Conservation (phyloP, 345 rosid genomes). For the Nephelium lappaceum region DNA sequence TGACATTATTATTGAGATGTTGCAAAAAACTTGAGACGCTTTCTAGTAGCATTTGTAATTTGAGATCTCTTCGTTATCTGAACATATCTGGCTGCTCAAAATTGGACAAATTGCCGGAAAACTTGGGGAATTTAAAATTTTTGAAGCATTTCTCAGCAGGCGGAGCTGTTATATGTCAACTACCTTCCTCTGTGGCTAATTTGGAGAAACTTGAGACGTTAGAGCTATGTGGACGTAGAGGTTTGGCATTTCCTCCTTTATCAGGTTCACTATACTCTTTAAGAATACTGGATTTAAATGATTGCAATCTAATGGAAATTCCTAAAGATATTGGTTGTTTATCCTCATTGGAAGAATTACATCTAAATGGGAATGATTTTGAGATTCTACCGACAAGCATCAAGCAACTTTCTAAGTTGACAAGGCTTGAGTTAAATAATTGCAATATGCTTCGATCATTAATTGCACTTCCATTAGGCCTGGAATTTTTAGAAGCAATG, state of each 20-base stretch:
- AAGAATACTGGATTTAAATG: background rate
- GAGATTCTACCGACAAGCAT: slow-evolving; percentile 11
- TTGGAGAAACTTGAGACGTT: background rate
- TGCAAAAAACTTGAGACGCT: slow-evolving; percentile 28
- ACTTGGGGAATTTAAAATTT: background rate
- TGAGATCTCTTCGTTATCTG: background rate
- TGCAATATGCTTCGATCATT: background rate
- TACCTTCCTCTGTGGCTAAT: background rate
- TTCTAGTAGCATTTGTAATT: slow-evolving; percentile 25
- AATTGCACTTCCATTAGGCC: slow-evolving; percentile 4
- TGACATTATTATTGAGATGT: slow-evolving; percentile 23
- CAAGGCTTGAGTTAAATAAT: background rate
- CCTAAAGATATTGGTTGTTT: background rate
- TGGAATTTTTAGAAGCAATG: background rate
- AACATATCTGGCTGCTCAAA: background rate
- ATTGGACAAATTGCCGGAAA: background rate
- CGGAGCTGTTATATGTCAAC: background rate
- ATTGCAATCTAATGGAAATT: background rate
- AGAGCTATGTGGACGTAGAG: background rate
- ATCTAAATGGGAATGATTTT: background rate
- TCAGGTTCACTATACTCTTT: background rate
- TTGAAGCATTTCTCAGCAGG: background rate
- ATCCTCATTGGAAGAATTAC: background rate
- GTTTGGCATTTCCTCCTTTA: background rate
- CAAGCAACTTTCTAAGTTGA: background rate